A percentile compares a stretch with the other conserved stretches of the same genome.
phyloP scores from a whole-genome alignment of 306 rosid genomes.

The Castanea mollissima region DNA sequence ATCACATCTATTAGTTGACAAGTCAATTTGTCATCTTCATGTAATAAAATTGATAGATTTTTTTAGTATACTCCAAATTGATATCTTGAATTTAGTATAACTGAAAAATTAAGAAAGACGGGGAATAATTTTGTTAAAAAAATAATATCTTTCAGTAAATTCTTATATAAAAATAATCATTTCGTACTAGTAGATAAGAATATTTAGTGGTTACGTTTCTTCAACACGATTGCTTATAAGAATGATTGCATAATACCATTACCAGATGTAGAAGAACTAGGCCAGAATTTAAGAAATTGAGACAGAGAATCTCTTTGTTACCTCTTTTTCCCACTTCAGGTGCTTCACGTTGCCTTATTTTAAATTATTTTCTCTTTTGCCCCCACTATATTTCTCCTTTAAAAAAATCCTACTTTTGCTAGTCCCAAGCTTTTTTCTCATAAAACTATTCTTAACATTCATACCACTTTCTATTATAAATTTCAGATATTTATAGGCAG shows the following conservation, averaged over 20 bases:
- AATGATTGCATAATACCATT: no score
- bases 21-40: no score
- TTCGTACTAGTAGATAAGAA: background rate
- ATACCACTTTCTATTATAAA: background rate
- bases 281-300: background rate
- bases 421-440: background rate
- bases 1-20: no score
- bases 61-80: no score
- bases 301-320: conserved; percentile 26
- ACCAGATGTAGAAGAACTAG: background rate
- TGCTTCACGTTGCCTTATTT: conserved; percentile 28
- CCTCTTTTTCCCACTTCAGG: conserved; percentile 46
- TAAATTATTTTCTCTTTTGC: conserved; percentile 3
- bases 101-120: no score
- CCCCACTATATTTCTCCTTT: conserved; percentile 11
- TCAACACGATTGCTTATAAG: background rate
- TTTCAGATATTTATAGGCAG: conserved; percentile 31
- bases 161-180: no score
- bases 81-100: no score
- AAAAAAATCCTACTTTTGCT: conserved; percentile 22
- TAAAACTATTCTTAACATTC: conserved; percentile 8
- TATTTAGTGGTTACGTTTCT: background rate
- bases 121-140: no score
- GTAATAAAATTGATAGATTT: no score
- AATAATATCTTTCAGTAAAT: no score